These are phyloP conservation scores for Lentinus polychrous DNA, from an alignment of 1,284 basidiomycete genomes.

Conservation along the genomic window DNA sequence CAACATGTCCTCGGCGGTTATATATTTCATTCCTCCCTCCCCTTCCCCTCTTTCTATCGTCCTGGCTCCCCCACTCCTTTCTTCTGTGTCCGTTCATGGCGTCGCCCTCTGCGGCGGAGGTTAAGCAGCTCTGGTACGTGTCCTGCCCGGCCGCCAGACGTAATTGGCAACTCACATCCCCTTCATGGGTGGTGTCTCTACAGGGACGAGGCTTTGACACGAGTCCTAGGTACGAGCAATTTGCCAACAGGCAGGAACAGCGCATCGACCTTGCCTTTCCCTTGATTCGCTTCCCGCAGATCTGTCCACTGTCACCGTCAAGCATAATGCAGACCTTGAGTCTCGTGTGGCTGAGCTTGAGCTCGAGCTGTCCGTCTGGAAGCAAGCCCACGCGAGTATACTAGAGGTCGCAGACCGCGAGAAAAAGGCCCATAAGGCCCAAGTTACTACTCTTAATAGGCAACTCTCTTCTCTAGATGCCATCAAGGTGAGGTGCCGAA, in stretches of 20 bases:
- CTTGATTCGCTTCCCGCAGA: constrained; percentile 29
- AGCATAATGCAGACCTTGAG: constrained; percentile 57
- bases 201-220: constrained; percentile 60
- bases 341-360: constrained; percentile 59
- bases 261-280: constrained; percentile 5
- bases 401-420: constrained; percentile 54
- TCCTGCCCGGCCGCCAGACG: constrained; percentile 3
- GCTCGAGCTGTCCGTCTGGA: constrained; percentile 61
- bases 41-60: constrained; percentile 23
- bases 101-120: constrained; percentile 45
- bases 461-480: constrained; percentile 51
- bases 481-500: constrained; percentile 38
- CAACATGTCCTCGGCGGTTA: constrained; percentile 33
- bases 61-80: constrained; percentile 13
- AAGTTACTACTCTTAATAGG: constrained; percentile 50
- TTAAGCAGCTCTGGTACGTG: constrained; percentile 55
- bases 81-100: constrained; percentile 38
- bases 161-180: constrained; percentile 5
- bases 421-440: constrained; percentile 55
- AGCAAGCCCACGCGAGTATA: constrained; percentile 54
- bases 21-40: constrained; percentile 32
- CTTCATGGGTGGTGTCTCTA: constrained; percentile 2
- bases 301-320: constrained; percentile 54
- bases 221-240: constrained; percentile 42
- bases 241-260: neutral